These are phyloP conservation scores for Boletus reticuloceps DNA, from an alignment of 768 basidiomycete genomes.

Conservation along the genomic window DNA sequence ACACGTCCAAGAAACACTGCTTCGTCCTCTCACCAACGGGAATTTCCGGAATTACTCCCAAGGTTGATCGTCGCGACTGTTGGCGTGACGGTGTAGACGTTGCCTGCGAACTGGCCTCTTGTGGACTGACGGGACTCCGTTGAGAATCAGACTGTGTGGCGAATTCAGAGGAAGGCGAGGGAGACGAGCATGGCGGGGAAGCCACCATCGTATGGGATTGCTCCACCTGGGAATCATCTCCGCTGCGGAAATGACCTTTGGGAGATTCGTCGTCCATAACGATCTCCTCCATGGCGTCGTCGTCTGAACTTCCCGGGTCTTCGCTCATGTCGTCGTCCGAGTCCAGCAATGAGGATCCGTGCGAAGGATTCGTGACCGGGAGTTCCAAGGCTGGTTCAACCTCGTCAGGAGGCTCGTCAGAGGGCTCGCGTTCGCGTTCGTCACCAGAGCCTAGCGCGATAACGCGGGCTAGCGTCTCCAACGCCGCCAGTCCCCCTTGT, in stretches of 20 bases:
- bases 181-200: constrained; percentile 30
- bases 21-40: constrained; percentile 82
- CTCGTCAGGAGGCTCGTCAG: constrained; percentile 57
- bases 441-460: constrained; percentile 63
- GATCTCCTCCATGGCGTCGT: constrained; percentile 82
- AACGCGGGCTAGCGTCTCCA: constrained; percentile 86
- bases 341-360: constrained; percentile 52
- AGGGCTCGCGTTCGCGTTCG: constrained; percentile 51
- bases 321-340: constrained; percentile 80
- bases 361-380: constrained; percentile 56
- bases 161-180: constrained; percentile 31
- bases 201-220: constrained; percentile 29
- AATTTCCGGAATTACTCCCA: constrained; percentile 37
- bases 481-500: constrained; percentile 78
- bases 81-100: constrained; percentile 51
- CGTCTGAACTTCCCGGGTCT: constrained; percentile 72
- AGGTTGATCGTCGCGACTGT: constrained; percentile 47
- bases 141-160: constrained; percentile 25
- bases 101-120: constrained; percentile 31
- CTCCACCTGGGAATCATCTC: constrained; percentile 33
- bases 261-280: constrained; percentile 66
- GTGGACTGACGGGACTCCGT: constrained; percentile 26
- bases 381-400: constrained; percentile 65
- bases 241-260: constrained; percentile 26
- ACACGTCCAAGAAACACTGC: constrained; percentile 67